These are phyloP conservation scores for Phytophthora pisi DNA, from an alignment of 352 stramenopile genomes.

Conservation along the genomic window DNA sequence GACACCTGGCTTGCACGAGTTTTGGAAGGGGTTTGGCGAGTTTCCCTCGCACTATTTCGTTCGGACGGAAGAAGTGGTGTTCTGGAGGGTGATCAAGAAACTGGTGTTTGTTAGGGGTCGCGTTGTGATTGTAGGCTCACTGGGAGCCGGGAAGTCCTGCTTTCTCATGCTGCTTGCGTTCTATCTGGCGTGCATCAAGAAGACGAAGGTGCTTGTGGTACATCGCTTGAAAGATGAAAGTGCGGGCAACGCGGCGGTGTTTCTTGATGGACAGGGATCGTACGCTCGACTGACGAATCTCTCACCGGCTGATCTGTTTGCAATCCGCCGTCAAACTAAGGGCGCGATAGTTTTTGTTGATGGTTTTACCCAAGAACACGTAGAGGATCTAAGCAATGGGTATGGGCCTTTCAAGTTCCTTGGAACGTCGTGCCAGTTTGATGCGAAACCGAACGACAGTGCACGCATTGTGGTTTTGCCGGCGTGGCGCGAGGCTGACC, in stretches of 20 bases:
- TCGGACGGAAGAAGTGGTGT: constrained; percentile 16
- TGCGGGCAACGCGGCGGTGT: constrained; percentile 4
- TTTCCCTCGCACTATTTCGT: constrained; percentile 14
- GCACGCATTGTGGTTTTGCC: constrained; percentile 32
- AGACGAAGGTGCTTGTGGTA: constrained; percentile 24
- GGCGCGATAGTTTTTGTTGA: constrained; percentile 10
- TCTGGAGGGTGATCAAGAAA: constrained; percentile 13
- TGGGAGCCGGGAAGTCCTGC: constrained; percentile 30
- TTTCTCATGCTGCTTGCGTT: constrained; percentile 33
- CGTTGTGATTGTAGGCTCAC: constrained; percentile 27
- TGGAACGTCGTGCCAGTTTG: constrained; percentile 30
- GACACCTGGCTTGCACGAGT: constrained; percentile 17
- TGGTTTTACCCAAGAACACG: constrained; percentile 4
- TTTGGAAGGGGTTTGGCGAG: constrained; percentile 16
- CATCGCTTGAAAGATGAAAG: constrained; percentile 6
- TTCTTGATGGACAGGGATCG: constrained; percentile 6
- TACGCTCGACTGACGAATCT: constrained; percentile 4
- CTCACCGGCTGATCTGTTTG: not conserved
- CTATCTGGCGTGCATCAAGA: constrained; percentile 27
- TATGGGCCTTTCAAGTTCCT: constrained; percentile 17
- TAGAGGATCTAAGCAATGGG: not conserved
- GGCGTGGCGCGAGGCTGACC: constrained; percentile 21
- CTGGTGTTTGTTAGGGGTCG: constrained; percentile 2
- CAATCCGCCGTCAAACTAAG: constrained; percentile 3
- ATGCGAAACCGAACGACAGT: constrained; percentile 24